Evolutionary conservation across 1,284 basidiomycete genomes (phyloP).

Genomic region (Rhodotorula sp.): DNA sequence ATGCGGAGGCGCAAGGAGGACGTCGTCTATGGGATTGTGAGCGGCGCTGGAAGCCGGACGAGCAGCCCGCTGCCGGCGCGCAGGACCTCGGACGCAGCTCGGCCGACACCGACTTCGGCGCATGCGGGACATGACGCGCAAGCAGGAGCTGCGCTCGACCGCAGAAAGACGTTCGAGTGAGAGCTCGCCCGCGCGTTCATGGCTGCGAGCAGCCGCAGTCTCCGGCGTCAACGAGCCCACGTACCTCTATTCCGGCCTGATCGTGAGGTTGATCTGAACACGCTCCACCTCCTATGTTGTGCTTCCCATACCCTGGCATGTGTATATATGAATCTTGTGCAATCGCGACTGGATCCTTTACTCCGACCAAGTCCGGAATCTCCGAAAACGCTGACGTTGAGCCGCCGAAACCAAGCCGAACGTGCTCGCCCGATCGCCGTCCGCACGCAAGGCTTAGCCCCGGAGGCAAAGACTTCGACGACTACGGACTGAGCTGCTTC

Average conservation of each 20-base stretch:
- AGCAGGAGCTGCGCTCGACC: not conserved
- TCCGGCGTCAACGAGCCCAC: not conserved
- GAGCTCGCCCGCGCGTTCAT: not conserved
- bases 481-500: too few species aligned
- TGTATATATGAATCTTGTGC: too few species aligned
- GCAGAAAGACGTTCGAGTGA: not conserved
- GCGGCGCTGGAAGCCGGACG: constrained; percentile 4
- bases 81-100: not conserved
- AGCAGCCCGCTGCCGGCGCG: not conserved
- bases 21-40: constrained; percentile 40
- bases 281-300: too few species aligned
- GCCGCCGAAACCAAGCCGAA: too few species aligned
- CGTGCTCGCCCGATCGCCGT: too few species aligned
- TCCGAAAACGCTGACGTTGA: too few species aligned
- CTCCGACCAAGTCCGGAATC: too few species aligned
- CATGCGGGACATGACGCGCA: not conserved
- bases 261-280: too few species aligned
- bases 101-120: not conserved
- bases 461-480: too few species aligned
- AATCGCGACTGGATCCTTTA: too few species aligned
- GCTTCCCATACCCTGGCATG: too few species aligned
- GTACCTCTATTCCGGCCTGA: not conserved
- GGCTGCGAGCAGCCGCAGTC: not conserved
- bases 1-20: constrained; percentile 48
- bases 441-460: too few species aligned